Percentiles rank a stretch among this genome's conserved stretches.
Evolutionary conservation across 1,139 yeast genomes (phyloP).

Genomic region (Hyphopichia fennica): DNA sequence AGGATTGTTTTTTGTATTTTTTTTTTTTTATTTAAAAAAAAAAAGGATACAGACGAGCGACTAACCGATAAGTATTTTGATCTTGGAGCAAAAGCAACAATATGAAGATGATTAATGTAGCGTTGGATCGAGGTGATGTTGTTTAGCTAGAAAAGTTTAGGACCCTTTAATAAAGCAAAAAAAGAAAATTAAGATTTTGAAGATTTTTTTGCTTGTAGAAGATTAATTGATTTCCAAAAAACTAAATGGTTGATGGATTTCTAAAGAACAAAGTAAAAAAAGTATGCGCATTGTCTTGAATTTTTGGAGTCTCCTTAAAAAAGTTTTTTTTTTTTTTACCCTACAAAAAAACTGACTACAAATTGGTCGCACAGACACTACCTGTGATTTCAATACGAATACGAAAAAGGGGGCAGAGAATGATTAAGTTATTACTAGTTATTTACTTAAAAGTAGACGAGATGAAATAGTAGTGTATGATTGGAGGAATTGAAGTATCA

Average conservation of each 20-base stretch:
- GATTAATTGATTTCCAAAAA: slow-evolving; percentile 7
- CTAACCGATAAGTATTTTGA: neutral
- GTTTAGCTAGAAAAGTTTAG: too few relatives aligned
- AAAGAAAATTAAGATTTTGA: too few relatives aligned
- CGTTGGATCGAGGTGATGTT: neutral
- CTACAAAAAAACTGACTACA: neutral
- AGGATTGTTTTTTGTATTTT: too few relatives aligned
- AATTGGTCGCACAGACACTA: too few relatives aligned
- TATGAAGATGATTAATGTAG: neutral
- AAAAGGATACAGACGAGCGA: neutral
- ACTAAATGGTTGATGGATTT: neutral
- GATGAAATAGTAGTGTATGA: too few relatives aligned
- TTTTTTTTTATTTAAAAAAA: neutral
- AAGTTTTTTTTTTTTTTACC: neutral
- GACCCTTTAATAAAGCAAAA: too few relatives aligned
- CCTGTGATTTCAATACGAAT: too few relatives aligned
- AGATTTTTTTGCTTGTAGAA: slow-evolving; percentile 4
- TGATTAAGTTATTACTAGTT: too few relatives aligned
- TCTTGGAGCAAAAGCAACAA: neutral
- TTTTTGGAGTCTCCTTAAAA: neutral
- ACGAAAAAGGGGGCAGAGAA: too few relatives aligned
- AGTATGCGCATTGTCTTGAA: too few relatives aligned
- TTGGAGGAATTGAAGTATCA: too few relatives aligned
- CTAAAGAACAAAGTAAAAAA: neutral
- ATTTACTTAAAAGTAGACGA: too few relatives aligned